Evolutionary conservation across 139 green algal species (phyloP), one percentile per base, ranked within the genome.

Genomic region (Chlorella sorokiniana): DNA sequence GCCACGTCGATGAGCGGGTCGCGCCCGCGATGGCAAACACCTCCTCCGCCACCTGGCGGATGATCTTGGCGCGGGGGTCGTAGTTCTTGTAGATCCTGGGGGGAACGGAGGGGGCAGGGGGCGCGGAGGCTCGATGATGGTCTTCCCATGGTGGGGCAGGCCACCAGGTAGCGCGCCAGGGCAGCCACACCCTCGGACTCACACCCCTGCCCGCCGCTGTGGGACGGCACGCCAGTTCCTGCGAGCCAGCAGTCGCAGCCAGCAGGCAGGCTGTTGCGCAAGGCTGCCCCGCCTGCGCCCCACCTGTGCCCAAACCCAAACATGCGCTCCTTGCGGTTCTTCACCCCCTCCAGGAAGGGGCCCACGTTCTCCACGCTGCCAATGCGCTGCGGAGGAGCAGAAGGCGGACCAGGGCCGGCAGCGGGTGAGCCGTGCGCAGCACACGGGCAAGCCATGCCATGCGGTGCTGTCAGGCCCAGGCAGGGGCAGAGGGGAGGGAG

Each of bases 41-140:
- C 86, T 98, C 94, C 79, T 95, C 91, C 9, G 89, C 89, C 61
- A 94, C 84, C 82, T 93, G 72, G 72, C 94, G 92, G 81, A 98
- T 98, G 89, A 98, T 95, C 56, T 91, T 96, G 23, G 97, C 97
- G 11, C 97, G 87, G 0, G 97, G 97, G 88, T 99, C 97, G 86
- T 98, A 99, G 90, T 98, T 99, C 86, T 99, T 99, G 95, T 99
- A 99, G 79, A 99, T 96, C 20, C 97, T 90, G 91, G 96, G 93
- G 3, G 93, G 93, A 84, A 97, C 96, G 29, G 7, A 69, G 52
- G 22, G n/a, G 27, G 68, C 9, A 41, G 25, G 68, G 25, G 25
- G 38, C 14, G 37, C 22, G 65, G 38, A 1, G 38, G 38, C 23
- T 45, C 6, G n/a, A n/a, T n/a, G n/a, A n/a, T n/a, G n/a, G n/a